These are phyloP conservation scores for Fusarium humuli DNA, from an alignment of 2,329 filamentous ascomycete genomes.

Conservation along the genomic window DNA sequence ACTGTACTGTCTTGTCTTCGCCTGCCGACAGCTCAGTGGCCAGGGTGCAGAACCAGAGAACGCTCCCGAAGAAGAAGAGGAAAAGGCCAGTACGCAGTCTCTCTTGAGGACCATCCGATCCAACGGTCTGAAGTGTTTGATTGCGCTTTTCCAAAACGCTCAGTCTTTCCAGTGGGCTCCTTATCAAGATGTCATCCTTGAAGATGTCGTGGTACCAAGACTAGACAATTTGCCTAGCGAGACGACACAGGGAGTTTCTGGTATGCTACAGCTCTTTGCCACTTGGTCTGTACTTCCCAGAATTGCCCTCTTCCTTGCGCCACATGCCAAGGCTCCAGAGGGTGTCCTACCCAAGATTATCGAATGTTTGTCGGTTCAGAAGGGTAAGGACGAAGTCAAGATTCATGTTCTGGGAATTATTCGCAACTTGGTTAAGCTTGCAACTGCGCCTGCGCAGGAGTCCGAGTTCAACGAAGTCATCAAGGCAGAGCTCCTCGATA, in stretches of 20 bases:
- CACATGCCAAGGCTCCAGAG: conserved; percentile 58
- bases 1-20: conserved; percentile 81
- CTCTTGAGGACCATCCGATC: conserved; percentile 75
- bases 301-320: conserved; percentile 74
- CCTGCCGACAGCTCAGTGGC: conserved; percentile 70
- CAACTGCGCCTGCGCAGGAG: conserved; percentile 65
- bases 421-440: conserved; percentile 72
- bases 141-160: conserved; percentile 80
- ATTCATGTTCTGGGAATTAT: conserved; percentile 83
- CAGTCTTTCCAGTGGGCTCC: conserved; percentile 76
- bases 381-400: conserved; percentile 88
- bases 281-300: conserved; percentile 79
- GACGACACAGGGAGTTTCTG: conserved; percentile 90
- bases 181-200: conserved; percentile 77
- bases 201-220: conserved; percentile 80
- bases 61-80: conserved; percentile 56
- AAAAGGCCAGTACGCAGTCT: conserved; percentile 62
- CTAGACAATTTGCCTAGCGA: conserved; percentile 83
- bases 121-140: conserved; percentile 84
- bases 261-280: conserved; percentile 81
- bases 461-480: conserved; percentile 69
- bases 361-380: conserved; percentile 76
- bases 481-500: conserved; percentile 65
- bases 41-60: conserved; percentile 49
- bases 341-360: conserved; percentile 78